Conservation (phyloP, 1,284 basidiomycete genomes). For the Fomitiporia mediterranea region DNA sequence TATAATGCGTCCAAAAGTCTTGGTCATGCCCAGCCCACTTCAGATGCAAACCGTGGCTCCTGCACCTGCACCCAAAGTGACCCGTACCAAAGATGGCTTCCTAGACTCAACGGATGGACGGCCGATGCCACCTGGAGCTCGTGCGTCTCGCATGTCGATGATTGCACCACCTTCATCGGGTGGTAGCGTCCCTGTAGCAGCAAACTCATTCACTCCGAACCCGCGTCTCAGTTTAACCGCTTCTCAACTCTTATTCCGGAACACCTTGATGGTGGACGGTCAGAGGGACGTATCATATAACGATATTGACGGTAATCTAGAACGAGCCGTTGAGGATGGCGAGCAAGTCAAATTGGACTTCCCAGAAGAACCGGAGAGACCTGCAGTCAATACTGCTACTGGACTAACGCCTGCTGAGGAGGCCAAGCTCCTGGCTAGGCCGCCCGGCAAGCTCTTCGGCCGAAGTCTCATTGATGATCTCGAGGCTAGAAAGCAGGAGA, state of each 20-base stretch:
- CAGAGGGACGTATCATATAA: slow-evolving; percentile 56
- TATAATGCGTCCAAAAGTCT: slow-evolving; percentile 72
- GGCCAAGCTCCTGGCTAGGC: slow-evolving; percentile 42
- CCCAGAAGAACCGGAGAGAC: slow-evolving; percentile 34
- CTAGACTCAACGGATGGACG: slow-evolving; percentile 57
- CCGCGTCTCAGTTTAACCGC: slow-evolving; percentile 64
- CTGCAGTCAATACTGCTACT: slow-evolving; percentile 24
- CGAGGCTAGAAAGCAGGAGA: slow-evolving; percentile 66
- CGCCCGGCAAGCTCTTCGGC: slow-evolving; percentile 74
- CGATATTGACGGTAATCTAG: slow-evolving; percentile 55
- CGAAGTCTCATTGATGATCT: slow-evolving; percentile 79
- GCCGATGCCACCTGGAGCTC: slow-evolving; percentile 64
- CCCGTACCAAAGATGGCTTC: slow-evolving; percentile 50
- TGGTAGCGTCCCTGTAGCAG: slow-evolving; percentile 40
- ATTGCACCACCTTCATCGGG: slow-evolving; percentile 24
- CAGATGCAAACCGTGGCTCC: slow-evolving; percentile 43
- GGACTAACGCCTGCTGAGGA: slow-evolving; percentile 32
- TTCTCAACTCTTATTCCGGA: slow-evolving; percentile 77
- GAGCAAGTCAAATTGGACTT: slow-evolving; percentile 56
- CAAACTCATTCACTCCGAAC: slow-evolving; percentile 74
- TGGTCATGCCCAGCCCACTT: slow-evolving; percentile 81
- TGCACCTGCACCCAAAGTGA: slow-evolving; percentile 27
- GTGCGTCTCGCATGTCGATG: slow-evolving; percentile 43
- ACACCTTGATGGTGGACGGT: slow-evolving; percentile 62
- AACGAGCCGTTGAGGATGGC: slow-evolving; percentile 64